phyloP scores from a whole-genome alignment of 805 yeast genomes.

The Komagataella phaffii region DNA sequence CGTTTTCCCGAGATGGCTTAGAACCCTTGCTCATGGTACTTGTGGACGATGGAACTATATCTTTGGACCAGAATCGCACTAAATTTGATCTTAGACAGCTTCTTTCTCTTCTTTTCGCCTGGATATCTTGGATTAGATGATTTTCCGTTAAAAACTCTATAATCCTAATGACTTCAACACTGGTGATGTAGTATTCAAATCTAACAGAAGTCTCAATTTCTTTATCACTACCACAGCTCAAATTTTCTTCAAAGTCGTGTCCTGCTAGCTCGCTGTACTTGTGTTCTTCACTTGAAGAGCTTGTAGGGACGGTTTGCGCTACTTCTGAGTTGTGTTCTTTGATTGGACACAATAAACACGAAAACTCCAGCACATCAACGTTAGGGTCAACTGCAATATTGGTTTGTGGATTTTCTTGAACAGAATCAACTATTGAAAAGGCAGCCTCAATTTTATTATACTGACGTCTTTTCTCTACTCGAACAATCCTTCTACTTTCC shows the following conservation, averaged over 20 bases:
- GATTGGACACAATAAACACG: conserved; percentile 37
- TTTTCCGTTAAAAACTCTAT: conserved; percentile 49
- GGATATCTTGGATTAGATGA: conserved; percentile 24
- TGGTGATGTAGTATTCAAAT: conserved; percentile 38
- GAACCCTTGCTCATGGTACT: conserved; percentile 4
- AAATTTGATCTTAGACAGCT: conserved; percentile 56
- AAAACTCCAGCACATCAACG: conserved; percentile 42
- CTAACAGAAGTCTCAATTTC: not conserved
- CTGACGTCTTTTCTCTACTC: conserved; percentile 41
- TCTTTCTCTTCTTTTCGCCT: conserved; percentile 44
- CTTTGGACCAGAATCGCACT: conserved; percentile 55
- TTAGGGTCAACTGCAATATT: conserved; percentile 23
- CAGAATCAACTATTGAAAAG: conserved; percentile 39
- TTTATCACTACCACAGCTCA: conserved; percentile 1
- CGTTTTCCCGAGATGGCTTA: conserved; percentile 6
- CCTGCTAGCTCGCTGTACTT: not conserved
- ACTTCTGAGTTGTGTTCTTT: conserved; percentile 14
- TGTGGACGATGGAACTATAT: conserved; percentile 36
- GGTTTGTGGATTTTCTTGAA: conserved; percentile 28
- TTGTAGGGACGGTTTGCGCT: conserved; percentile 10
- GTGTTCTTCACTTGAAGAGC: not conserved
- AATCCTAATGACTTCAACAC: conserved; percentile 54
- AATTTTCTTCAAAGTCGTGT: not conserved
- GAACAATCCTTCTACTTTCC: conserved; percentile 42
- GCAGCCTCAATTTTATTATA: conserved; percentile 31